phyloP scores from a whole-genome alignment of 208 protist genomes.

The Angomonas desouzai region DNA sequence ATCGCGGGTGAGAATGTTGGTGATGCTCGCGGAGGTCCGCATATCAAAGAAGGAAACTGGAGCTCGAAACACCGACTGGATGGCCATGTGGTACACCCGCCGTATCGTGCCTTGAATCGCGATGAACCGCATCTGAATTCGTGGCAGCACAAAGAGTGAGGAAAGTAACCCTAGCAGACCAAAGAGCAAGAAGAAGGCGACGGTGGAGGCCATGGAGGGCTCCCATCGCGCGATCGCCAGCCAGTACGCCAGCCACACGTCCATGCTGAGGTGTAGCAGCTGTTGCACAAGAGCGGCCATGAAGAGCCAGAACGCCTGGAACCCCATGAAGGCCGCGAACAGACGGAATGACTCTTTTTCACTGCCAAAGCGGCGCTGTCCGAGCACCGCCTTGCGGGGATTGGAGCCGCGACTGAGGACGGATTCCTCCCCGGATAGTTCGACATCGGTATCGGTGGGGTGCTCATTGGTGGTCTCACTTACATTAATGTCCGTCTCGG shows the following conservation, averaged over 20 bases:
- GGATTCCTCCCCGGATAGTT: constrained; percentile 7
- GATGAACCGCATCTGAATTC: constrained; percentile 27
- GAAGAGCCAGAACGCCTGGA: constrained; percentile 40
- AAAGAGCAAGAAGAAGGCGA: constrained; percentile 19
- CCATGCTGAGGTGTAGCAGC: constrained; percentile 26
- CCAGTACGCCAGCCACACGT: constrained; percentile 55
- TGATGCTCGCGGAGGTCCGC: constrained; percentile 30
- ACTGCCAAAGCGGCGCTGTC: background rate
- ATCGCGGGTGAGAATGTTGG: constrained; percentile 43
- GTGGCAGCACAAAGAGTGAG: constrained; percentile 28
- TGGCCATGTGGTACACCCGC: constrained; percentile 35
- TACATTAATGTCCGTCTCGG: constrained; percentile 12
- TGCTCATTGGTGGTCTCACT: constrained; percentile 8
- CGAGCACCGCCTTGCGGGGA: background rate
- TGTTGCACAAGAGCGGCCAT: constrained; percentile 35
- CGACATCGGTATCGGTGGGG: constrained; percentile 15
- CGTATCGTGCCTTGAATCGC: constrained; percentile 40
- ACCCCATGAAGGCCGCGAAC: constrained; percentile 35
- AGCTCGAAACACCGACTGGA: constrained; percentile 38
- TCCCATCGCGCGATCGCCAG: constrained; percentile 16
- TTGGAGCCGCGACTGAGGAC: constrained; percentile 6
- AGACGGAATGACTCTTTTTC: constrained; percentile 13
- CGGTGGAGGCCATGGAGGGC: background rate
- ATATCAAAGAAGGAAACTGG: constrained; percentile 54
- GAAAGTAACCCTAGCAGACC: constrained; percentile 17